phyloP scores from a whole-genome alignment of 306 rosid genomes.

The Rosa multiflora region DNA sequence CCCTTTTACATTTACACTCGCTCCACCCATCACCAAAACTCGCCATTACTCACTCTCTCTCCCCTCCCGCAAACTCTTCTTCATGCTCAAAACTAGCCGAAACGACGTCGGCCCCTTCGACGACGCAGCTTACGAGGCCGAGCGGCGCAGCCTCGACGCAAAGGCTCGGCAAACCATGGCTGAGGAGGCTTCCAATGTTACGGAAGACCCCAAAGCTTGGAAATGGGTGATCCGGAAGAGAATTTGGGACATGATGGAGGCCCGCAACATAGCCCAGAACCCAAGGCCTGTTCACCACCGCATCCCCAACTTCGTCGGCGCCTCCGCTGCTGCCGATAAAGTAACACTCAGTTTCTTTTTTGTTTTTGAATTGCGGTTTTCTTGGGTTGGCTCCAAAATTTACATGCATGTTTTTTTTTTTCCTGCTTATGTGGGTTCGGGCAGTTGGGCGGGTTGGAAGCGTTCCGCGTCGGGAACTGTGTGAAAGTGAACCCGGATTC shows the following conservation, averaged over 20 bases:
- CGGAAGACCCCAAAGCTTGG: slow-evolving; percentile 75
- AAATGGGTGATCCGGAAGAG: slow-evolving; percentile 86
- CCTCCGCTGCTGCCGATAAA: slow-evolving; percentile 67
- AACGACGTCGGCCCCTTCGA: slow-evolving; percentile 36
- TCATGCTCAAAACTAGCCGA: slow-evolving; percentile 26
- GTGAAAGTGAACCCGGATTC: slow-evolving; percentile 98
- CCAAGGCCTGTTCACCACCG: slow-evolving; percentile 95
- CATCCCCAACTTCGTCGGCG: slow-evolving; percentile 86
- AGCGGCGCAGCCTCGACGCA: slow-evolving; percentile 71
- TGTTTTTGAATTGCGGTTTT: not conserved
- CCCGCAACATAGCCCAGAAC: slow-evolving; percentile 54
- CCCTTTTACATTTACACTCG: not conserved
- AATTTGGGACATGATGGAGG: slow-evolving; percentile 83
- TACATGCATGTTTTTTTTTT: not conserved
- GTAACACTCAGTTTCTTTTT: slow-evolving; percentile 21
- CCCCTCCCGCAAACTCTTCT: slow-evolving; percentile 20
- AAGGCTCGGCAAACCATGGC: slow-evolving; percentile 70
- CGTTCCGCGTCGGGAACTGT: slow-evolving; percentile 54
- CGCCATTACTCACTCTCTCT: slow-evolving; percentile 18
- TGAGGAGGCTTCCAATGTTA: slow-evolving; percentile 34
- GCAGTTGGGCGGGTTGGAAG: slow-evolving; percentile 69
- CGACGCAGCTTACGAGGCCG: slow-evolving; percentile 75
- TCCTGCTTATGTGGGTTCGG: slow-evolving; percentile 22
- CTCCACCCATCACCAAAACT: not conserved
- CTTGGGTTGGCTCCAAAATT: not conserved